Evolutionary conservation across 2,329 filamentous ascomycete genomes (phyloP).

Genomic region (Phoma sp.): DNA sequence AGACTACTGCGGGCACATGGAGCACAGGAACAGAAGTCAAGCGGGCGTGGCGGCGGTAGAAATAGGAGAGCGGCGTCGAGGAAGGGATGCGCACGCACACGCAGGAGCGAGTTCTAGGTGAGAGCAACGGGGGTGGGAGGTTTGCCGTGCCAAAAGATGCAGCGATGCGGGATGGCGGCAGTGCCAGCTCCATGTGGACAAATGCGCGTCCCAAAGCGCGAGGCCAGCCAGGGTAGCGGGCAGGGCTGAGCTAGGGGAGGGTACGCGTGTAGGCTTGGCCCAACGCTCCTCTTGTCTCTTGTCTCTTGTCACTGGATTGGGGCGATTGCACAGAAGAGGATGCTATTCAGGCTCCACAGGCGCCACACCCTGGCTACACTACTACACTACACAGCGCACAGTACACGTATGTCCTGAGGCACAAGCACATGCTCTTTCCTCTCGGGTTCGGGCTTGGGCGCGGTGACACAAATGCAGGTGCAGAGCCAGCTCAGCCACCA

Average conservation of each 20-base stretch:
- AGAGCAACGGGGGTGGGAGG: neutral
- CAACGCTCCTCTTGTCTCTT: neutral
- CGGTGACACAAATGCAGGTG: constrained; percentile 2
- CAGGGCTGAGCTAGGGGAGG: constrained; percentile 1
- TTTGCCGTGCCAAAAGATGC: neutral
- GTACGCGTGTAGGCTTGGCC: constrained; percentile 9
- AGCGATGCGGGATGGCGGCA: constrained; percentile 3
- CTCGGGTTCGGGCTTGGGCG: neutral
- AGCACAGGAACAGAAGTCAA: constrained; percentile 3
- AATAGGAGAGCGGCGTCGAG: neutral
- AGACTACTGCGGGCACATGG: constrained; percentile 31
- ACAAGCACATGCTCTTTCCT: constrained; percentile 1
- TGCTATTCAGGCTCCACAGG: neutral
- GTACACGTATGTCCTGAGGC: neutral
- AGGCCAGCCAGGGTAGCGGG: neutral
- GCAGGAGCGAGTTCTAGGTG: neutral
- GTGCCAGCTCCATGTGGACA: constrained; percentile 11
- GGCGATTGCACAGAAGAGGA: neutral
- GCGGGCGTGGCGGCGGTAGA: constrained; percentile 17
- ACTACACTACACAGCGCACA: too few species aligned
- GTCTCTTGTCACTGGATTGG: too few species aligned
- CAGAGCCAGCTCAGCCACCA: constrained; percentile 3
- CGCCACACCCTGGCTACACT: neutral
- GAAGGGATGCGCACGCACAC: neutral
- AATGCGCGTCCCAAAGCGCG: neutral